Evolutionary conservation across 2,329 filamentous ascomycete species (phyloP), one percentile per base, ranked within the genome.

Genomic region (Acrocalymma vagum): DNA sequence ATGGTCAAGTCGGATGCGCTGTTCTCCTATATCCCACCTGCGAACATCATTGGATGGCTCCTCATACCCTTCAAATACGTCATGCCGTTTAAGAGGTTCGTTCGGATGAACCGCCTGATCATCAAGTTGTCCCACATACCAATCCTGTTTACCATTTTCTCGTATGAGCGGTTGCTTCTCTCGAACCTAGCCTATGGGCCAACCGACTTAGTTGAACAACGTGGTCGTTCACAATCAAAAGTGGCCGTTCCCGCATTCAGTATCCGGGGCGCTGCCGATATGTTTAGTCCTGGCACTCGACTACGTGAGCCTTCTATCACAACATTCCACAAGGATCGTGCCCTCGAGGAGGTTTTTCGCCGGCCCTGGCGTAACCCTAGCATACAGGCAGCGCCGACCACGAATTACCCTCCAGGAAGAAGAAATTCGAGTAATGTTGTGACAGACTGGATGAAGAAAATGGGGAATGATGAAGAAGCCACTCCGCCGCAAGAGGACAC

Each of bases 1-100:
- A 95, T 96, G 89, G 93, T 96, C 53, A 97, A 96, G 70, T 96
- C 94, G n/a, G 93, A 97, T 66, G 88, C 91, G 0, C 76, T 96
- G 0, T 97, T 97, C 75, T 95, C 90, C 3, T 96, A 96, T 65
- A 83, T 96, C 46, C 88, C 93, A 2, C 93, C 93, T 0, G 87
- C 88, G 10, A 97, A 97, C 63, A 87, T 96, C 20, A 81, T 96
- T 49, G 92, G 90, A 1, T 97, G 92, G 93, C 65, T 93, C 1
- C 76, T 96, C 18, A 91, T 91, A 59, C 93, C 93, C 0, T 69
- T 95, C 29, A 82, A 92, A 49, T 95, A 87, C 64, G 75, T 84
- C 57, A 84, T 96, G 74, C 84, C 91, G 0, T 85, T 96, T 55
- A 83, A 83, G 26, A 81, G 85, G 32, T 97, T 94, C 60, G 86